Evolutionary conservation across 2,329 filamentous ascomycete species (phyloP).

Genomic region (Coniochaeta ligniaria): DNA sequence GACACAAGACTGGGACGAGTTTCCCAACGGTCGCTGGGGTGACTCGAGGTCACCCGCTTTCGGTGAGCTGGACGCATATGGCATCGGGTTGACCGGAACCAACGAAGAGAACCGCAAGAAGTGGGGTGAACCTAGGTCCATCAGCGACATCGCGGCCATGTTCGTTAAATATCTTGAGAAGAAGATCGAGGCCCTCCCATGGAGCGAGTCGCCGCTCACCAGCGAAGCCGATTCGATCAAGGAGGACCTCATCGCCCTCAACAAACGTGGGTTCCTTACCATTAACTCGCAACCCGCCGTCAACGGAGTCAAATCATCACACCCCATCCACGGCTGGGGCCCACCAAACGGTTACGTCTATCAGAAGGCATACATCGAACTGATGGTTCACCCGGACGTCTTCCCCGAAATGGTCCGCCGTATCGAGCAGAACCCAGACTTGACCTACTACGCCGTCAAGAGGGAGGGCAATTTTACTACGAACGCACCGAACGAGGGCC

Average conservation of each 20-base stretch:
- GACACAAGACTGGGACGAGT: slow-evolving; percentile 98
- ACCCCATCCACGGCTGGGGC: slow-evolving; percentile 89
- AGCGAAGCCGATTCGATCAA: slow-evolving; percentile 75
- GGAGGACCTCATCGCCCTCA: slow-evolving; percentile 70
- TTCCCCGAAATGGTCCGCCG: slow-evolving; percentile 71
- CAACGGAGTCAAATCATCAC: slow-evolving; percentile 79
- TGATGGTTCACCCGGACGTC: slow-evolving; percentile 75
- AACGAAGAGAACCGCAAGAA: slow-evolving; percentile 94
- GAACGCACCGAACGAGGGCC: slow-evolving; percentile 77
- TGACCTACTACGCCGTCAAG: slow-evolving; percentile 93
- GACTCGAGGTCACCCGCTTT: slow-evolving; percentile 95
- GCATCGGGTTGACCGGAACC: slow-evolving; percentile 85
- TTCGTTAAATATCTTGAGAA: slow-evolving; percentile 83
- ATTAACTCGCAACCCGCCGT: slow-evolving; percentile 98
- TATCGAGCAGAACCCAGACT: slow-evolving; percentile 68
- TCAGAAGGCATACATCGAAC: slow-evolving; percentile 94
- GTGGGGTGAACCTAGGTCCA: slow-evolving; percentile 78
- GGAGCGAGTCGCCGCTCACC: slow-evolving; percentile 87
- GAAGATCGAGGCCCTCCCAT: slow-evolving; percentile 75
- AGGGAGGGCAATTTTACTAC: slow-evolving; percentile 75
- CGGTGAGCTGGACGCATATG: slow-evolving; percentile 89
- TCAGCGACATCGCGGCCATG: slow-evolving; percentile 73
- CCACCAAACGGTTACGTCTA: slow-evolving; percentile 94
- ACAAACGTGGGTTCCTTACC: slow-evolving; percentile 79
- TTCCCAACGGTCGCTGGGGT: slow-evolving; percentile 97